Percentiles rank a stretch among this genome's conserved stretches.
Evolutionary conservation across 2,329 filamentous ascomycete genomes (phyloP).

Genomic region (Verticillium albo-atrum): DNA sequence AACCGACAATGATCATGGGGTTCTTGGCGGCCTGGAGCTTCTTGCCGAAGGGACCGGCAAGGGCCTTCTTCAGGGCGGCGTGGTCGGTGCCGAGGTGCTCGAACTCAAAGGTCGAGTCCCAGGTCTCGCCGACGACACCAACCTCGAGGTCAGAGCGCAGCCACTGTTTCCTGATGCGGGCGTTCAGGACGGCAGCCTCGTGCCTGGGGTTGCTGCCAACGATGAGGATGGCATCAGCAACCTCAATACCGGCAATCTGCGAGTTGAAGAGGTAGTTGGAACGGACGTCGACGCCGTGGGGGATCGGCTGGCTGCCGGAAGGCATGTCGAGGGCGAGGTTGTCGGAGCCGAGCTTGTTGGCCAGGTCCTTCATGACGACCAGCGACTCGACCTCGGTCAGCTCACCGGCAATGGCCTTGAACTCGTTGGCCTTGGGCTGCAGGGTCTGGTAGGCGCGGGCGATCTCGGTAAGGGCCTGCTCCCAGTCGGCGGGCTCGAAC

Average conservation of each 20-base stretch:
- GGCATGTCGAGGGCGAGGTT: constrained; percentile 92
- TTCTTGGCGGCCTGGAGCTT: constrained; percentile 82
- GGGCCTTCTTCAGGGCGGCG: constrained; percentile 75
- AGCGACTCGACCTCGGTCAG: constrained; percentile 89
- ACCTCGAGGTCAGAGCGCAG: constrained; percentile 91
- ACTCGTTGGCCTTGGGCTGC: constrained; percentile 83
- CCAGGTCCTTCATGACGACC: constrained; percentile 94
- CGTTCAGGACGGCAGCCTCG: constrained; percentile 92
- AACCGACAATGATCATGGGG: constrained; percentile 96
- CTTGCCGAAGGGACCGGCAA: constrained; percentile 86
- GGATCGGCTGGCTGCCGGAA: constrained; percentile 74
- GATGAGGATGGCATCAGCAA: constrained; percentile 86
- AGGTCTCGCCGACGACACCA: constrained; percentile 84
- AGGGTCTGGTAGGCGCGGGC: constrained; percentile 73
- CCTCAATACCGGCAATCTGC: constrained; percentile 86
- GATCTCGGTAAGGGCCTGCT: constrained; percentile 89
- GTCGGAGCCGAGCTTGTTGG: constrained; percentile 93
- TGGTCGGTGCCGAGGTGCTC: constrained; percentile 82
- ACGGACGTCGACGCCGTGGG: constrained; percentile 89
- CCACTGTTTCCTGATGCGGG: constrained; percentile 97
- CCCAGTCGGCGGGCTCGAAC: constrained; percentile 91
- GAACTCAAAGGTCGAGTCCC: constrained; percentile 93
- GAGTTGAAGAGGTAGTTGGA: constrained; percentile 98
- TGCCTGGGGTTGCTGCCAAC: constrained; percentile 93
- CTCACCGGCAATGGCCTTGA: constrained; percentile 91